Conservation (phyloP, 2,329 filamentous ascomycete species). For the Stenocarpella maydis region DNA sequence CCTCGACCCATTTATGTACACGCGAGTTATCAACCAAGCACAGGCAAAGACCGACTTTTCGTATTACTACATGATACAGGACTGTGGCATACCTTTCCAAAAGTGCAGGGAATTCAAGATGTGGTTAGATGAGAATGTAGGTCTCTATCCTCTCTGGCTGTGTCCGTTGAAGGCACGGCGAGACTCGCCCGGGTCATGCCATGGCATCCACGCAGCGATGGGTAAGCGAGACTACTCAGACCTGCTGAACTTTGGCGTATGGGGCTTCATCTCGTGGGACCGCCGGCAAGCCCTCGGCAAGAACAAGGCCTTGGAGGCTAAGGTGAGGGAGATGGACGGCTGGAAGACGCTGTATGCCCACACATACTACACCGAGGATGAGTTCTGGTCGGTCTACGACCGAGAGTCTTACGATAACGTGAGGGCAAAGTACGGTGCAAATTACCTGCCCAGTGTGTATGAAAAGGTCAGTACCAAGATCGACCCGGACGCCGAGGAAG, state of each 20-base stretch:
- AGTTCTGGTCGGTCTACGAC: slow-evolving; percentile 74
- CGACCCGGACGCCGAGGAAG: slow-evolving; percentile 47
- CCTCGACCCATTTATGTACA: slow-evolving; percentile 70
- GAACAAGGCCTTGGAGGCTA: slow-evolving; percentile 69
- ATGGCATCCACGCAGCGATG: slow-evolving; percentile 56
- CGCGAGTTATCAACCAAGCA: slow-evolving; percentile 59
- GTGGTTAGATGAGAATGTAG: slow-evolving; percentile 55
- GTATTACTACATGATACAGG: slow-evolving; percentile 72
- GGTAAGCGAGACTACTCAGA: slow-evolving; percentile 37
- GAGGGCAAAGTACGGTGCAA: slow-evolving; percentile 65
- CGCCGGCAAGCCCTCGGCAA: slow-evolving; percentile 56
- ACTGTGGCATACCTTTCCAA: slow-evolving; percentile 62
- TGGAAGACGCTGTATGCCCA: slow-evolving; percentile 78
- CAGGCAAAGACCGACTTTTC: slow-evolving; percentile 28
- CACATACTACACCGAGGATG: slow-evolving; percentile 71
- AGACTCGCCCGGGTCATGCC: slow-evolving; percentile 48
- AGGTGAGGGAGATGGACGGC: slow-evolving; percentile 65
- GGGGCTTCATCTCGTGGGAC: slow-evolving; percentile 58
- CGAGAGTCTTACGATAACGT: slow-evolving; percentile 65
- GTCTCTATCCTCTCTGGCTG: slow-evolving; percentile 65
- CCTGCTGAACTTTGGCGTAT: slow-evolving; percentile 70
- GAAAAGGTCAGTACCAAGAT: slow-evolving; percentile 72
- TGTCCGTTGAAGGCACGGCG: slow-evolving; percentile 59
- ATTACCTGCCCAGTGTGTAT: slow-evolving; percentile 68
- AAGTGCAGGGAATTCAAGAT: slow-evolving; percentile 53